phyloP scores from a whole-genome alignment of 169 alveolate genomes.

The Eimeria sp. region DNA sequence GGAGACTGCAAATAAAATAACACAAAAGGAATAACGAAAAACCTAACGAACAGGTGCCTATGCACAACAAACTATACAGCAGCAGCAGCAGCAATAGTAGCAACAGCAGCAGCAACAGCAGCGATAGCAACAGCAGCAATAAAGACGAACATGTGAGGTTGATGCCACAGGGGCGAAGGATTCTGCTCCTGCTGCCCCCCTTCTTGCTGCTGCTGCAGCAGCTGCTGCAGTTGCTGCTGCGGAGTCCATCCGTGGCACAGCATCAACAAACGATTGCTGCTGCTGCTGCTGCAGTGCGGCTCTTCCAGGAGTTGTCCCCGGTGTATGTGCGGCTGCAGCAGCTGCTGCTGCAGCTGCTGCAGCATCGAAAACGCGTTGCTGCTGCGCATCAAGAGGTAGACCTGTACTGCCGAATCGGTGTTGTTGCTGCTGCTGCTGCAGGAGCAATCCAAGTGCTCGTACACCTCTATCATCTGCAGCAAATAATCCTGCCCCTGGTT shows the following conservation, averaged over 20 bases:
- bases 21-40: background rate
- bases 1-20: background rate
- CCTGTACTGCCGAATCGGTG: background rate
- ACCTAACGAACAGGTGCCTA: background rate
- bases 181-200: conserved; percentile 44
- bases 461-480: conserved; percentile 56
- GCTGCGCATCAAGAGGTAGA: conserved; percentile 51
- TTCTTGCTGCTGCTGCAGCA: background rate
- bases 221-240: conserved; percentile 46
- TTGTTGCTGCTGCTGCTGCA: conserved; percentile 71
- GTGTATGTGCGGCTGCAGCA: conserved; percentile 34
- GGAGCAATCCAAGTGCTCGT: conserved; percentile 20
- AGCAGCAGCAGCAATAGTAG: background rate
- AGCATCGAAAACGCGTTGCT: conserved; percentile 12
- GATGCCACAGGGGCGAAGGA: conserved; percentile 15
- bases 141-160: background rate
- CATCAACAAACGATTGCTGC: conserved; percentile 25
- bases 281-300: conserved; percentile 66
- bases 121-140: background rate
- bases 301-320: conserved; percentile 11
- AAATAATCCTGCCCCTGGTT: conserved; percentile 9
- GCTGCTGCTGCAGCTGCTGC: conserved; percentile 63
- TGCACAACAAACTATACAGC: background rate
- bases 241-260: background rate
- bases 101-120: background rate